phyloP scores from a whole-genome alignment of 2,329 filamentous ascomycete species.

The Basipetospora sp. region DNA sequence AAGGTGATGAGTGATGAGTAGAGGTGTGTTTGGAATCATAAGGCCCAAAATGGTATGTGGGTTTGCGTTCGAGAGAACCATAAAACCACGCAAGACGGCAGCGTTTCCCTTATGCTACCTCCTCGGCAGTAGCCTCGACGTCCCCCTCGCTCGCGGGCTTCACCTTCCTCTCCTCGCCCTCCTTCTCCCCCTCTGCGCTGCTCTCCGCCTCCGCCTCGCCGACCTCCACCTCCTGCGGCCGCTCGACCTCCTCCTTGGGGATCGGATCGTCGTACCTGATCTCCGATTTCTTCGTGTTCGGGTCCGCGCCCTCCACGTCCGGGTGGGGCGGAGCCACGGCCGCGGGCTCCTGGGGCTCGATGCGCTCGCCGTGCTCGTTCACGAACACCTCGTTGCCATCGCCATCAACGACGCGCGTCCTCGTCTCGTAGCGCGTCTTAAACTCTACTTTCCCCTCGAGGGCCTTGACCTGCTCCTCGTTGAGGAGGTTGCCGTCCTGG shows the following conservation, averaged over 20 bases:
- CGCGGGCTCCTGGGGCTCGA: conserved; percentile 14
- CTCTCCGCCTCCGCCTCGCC: no score
- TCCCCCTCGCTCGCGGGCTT: conserved; percentile 47
- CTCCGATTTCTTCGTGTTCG: conserved; percentile 35
- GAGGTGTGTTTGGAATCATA: no score
- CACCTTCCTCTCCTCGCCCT: conserved; percentile 37
- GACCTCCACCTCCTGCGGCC: no score
- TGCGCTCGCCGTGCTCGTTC: conserved; percentile 24
- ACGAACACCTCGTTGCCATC: conserved; percentile 57
- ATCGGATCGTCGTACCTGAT: conserved; percentile 23
- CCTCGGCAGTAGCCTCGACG: conserved; percentile 38
- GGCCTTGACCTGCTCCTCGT: conserved; percentile 67
- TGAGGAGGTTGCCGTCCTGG: conserved; percentile 76
- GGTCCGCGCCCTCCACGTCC: conserved; percentile 45
- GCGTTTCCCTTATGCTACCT: no score
- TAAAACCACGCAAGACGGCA: no score
- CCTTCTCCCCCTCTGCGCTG: conserved; percentile 45
- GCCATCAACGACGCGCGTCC: conserved; percentile 68
- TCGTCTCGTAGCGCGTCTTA: conserved; percentile 90
- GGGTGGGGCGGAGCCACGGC: conserved; percentile 44
- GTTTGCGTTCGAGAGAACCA: no score
- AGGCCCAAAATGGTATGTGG: no score
- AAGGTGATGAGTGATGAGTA: no score
- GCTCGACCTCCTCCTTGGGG: conserved; percentile 23
- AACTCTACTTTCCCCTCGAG: conserved; percentile 90